A percentile compares a stretch with the other conserved stretches of the same genome.
Evolutionary conservation across 352 stramenopile genomes (phyloP).

Genomic region (Phytophthora sojae): DNA sequence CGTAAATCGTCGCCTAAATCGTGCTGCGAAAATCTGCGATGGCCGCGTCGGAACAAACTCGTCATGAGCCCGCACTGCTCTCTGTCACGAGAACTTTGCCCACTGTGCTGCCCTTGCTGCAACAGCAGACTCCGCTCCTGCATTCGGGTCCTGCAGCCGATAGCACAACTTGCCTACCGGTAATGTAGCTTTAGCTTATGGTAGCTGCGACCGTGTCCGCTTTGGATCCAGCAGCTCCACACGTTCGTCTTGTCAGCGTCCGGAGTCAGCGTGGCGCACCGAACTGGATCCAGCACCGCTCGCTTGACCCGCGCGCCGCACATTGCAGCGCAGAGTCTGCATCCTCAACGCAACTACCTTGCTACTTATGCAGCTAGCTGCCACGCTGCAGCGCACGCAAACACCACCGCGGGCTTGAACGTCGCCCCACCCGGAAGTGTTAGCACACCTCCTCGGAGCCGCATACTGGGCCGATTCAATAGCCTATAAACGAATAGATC

Average conservation of each 20-base stretch:
- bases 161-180: no score
- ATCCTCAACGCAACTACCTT: background rate
- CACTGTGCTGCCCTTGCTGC: background rate
- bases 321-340: background rate
- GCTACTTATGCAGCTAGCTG: no score
- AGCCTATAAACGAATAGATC: no score
- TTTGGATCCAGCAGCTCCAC: background rate
- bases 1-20: conserved; percentile 30
- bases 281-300: conserved; percentile 5
- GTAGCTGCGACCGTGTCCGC: background rate
- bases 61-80: conserved; percentile 28
- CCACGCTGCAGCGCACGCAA: no score
- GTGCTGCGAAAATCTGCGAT: conserved; percentile 33
- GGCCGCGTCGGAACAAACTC: conserved; percentile 28
- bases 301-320: no score
- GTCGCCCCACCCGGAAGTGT: no score
- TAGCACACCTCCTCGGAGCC: no score
- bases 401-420: no score
- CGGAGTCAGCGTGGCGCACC: conserved; percentile 8
- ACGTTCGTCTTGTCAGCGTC: background rate
- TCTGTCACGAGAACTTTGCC: conserved; percentile 23
- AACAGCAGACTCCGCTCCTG: no score
- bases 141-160: no score
- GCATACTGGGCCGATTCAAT: no score
- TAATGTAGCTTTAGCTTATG: no score